Base-by-base conservation (phyloP, 78 protist genomes). In the Emiliania huxleyi region DNA sequence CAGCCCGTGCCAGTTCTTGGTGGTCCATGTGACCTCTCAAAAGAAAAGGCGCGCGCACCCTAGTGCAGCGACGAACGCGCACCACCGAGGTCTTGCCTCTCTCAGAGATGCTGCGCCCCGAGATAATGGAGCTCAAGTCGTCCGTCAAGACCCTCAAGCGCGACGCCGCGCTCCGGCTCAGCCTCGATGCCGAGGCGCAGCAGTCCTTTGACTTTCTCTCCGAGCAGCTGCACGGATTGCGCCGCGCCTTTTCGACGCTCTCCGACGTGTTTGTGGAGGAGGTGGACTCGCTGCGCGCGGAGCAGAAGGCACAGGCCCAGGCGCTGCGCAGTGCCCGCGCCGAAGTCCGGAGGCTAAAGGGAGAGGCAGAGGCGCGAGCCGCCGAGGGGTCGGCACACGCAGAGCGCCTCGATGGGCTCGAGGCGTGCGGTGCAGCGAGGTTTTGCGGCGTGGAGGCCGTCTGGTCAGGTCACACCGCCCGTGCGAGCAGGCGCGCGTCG, bases 181-280 rank as follows among this genome's bases (percentile, higher is more conserved):
- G 40, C 29, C 81, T 71, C 42, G 81, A 71, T 19, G 42, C n/a
- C 29, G 81, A 71, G 81, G 81, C 81, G 81, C 81, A 71, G 81
- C 81, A 71, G 44, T 71, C 81, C 18, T 71, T 71, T 40, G 81
- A 71, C 15, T 71, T 71, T 40, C 81, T 71, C 42, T 71, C 81
- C 5, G 81, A 71, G 19, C 83, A 73, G 83, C 8, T 73, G 44
- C 21, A 38, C 25, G 43, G 45, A 19, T 46, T 77, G 26, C 87
- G 87, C 48, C 19, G 29, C 18, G 87, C 87, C 19, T 77, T 77
- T 21, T 38, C 87, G 87, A 77, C 87, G 87, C 87, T 77, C 18
- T 11, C 25, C 46, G 87, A 77, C 46, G 87, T 77, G 48, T 46
- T 77, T 19, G 46, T 77, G 46, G 87, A 77, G n/a, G 87, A 77